These are phyloP conservation scores for Phytophthora lateralis DNA, from an alignment of 352 stramenopile species.

Conservation along the genomic window DNA sequence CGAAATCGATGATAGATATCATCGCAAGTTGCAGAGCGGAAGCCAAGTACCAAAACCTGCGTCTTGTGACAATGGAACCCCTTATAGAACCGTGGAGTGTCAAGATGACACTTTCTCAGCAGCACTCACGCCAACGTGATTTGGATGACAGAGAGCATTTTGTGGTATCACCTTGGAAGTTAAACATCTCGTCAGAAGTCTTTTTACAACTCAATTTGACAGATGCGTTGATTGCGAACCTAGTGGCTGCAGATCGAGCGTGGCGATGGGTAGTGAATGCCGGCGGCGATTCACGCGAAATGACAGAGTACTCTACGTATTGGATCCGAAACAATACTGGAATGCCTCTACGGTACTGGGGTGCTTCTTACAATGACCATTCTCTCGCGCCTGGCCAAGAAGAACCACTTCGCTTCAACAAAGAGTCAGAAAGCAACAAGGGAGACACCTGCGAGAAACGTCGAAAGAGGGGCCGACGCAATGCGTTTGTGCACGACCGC, in stretches of 20 bases:
- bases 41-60: slow-evolving; percentile 86
- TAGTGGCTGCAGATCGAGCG: slow-evolving; percentile 75
- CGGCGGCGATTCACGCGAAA: slow-evolving; percentile 67
- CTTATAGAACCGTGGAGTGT: slow-evolving; percentile 85
- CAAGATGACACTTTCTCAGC: slow-evolving; percentile 44
- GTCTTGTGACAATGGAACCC: slow-evolving; percentile 80
- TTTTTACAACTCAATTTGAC: slow-evolving; percentile 83
- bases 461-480: slow-evolving; percentile 23
- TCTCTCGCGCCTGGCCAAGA: slow-evolving; percentile 58
- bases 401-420: slow-evolving; percentile 67
- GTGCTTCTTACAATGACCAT: slow-evolving; percentile 57
- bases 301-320: slow-evolving; percentile 85
- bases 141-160: slow-evolving; percentile 28
- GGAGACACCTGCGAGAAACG: slow-evolving; percentile 11
- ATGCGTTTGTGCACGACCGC: slow-evolving; percentile 32
- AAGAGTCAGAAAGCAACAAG: slow-evolving; percentile 7
- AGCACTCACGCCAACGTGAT: slow-evolving; percentile 14
- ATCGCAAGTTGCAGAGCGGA: slow-evolving; percentile 54
- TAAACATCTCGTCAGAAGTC: slow-evolving; percentile 65
- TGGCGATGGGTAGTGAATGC: slow-evolving; percentile 83
- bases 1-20: slow-evolving; percentile 41
- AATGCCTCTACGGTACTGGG: slow-evolving; percentile 79
- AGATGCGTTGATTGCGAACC: slow-evolving; percentile 79
- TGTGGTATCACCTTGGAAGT: slow-evolving; percentile 45
- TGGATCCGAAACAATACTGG: slow-evolving; percentile 89